Conservation (phyloP, 2,329 filamentous ascomycete species). For the Tolypocladium capitatum region DNA sequence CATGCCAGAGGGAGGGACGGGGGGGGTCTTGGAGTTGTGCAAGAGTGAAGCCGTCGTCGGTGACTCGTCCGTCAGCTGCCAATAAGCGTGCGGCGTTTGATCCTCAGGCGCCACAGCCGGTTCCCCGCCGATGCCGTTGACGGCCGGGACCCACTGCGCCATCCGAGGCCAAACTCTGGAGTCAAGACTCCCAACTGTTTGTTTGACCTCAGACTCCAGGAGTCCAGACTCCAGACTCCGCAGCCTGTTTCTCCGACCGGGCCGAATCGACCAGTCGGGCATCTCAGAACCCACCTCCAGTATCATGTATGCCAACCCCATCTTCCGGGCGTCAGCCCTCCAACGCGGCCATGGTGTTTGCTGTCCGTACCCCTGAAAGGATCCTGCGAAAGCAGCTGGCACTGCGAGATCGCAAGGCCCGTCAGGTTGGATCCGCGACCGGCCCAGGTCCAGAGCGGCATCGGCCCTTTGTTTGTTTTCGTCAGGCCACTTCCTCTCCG, state of each 20-base stretch:
- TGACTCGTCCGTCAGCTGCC: not conserved
- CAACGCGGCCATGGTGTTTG: not conserved
- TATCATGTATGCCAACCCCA: not conserved
- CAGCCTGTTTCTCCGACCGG: not conserved
- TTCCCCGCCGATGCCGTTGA: not conserved
- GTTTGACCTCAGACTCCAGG: not conserved
- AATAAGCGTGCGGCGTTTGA: not conserved
- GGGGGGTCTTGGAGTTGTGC: not conserved
- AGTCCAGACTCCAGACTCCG: too few species aligned
- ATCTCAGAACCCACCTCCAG: not conserved
- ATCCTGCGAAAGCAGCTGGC: not conserved
- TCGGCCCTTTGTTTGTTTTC: not conserved
- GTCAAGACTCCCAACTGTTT: not conserved
- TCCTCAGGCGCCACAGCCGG: not conserved
- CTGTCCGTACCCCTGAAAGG: not conserved
- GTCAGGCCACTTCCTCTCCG: not conserved
- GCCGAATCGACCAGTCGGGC: not conserved
- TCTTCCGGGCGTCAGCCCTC: not conserved
- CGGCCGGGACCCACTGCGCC: not conserved
- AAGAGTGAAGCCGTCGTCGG: not conserved
- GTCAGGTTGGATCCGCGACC: not conserved
- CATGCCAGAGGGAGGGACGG: slow-evolving; percentile 29
- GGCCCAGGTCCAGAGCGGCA: not conserved
- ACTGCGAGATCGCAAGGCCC: not conserved
- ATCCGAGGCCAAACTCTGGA: not conserved